Conservation (phyloP, 2,329 filamentous ascomycete genomes). For the Neocatenulostroma microsporum region DNA sequence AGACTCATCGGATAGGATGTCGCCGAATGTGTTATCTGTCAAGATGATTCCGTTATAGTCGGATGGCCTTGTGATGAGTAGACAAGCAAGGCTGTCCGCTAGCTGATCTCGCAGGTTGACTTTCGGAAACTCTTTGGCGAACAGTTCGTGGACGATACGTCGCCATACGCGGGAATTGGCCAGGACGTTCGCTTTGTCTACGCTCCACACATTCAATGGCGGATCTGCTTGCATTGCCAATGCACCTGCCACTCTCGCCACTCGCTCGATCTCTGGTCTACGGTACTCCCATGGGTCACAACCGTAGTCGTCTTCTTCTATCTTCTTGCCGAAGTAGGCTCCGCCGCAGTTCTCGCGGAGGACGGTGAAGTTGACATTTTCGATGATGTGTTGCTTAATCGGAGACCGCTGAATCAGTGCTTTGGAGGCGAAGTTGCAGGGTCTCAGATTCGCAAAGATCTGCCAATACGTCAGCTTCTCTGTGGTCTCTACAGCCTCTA, state of each 20-base stretch:
- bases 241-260: slow-evolving; percentile 41
- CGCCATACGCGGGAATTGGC: slow-evolving; percentile 46
- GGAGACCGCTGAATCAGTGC: slow-evolving; percentile 34
- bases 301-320: slow-evolving; percentile 37
- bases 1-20: slow-evolving; percentile 41
- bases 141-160: slow-evolving; percentile 35
- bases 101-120: slow-evolving; percentile 41
- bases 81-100: slow-evolving; percentile 43
- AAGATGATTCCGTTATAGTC: slow-evolving; percentile 44
- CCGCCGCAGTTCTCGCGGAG: slow-evolving; percentile 47
- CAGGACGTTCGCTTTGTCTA: slow-evolving; percentile 49
- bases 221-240: slow-evolving; percentile 34
- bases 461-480: slow-evolving; percentile 5
- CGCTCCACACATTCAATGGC: slow-evolving; percentile 40
- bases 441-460: slow-evolving; percentile 45
- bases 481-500: neutral
- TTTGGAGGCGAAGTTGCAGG: slow-evolving; percentile 41
- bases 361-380: slow-evolving; percentile 43
- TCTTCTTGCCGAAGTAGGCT: slow-evolving; percentile 44
- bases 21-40: slow-evolving; percentile 44
- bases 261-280: slow-evolving; percentile 40
- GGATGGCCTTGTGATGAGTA: slow-evolving; percentile 43
- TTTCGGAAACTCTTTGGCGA: slow-evolving; percentile 38
- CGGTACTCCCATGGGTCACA: slow-evolving; percentile 45
- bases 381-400: slow-evolving; percentile 39